phyloP scores from a whole-genome alignment of 2,329 filamentous ascomycete species.

The Calonectria montana region DNA sequence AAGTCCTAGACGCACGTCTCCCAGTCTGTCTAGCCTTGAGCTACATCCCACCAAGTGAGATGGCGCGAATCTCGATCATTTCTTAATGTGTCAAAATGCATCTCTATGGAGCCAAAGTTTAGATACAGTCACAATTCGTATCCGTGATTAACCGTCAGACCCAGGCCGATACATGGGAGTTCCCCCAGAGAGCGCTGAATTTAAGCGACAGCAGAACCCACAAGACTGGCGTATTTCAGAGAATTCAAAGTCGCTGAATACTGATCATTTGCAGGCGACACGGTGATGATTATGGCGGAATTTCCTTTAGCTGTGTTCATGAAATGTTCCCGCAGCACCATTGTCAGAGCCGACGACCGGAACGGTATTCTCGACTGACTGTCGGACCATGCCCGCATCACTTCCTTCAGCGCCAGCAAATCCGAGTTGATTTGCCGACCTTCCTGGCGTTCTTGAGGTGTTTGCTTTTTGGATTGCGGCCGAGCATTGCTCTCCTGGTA shows the following conservation, averaged over 20 bases:
- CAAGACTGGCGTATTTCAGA: slow-evolving; percentile 55
- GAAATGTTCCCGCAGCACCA: slow-evolving; percentile 56
- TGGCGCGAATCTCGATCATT: too few species aligned
- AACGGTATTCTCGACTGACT: slow-evolving; percentile 52
- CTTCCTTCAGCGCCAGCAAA: slow-evolving; percentile 57
- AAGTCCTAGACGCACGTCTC: too few species aligned
- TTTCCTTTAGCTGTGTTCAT: slow-evolving; percentile 2
- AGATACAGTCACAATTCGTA: too few species aligned
- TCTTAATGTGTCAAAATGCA: too few species aligned
- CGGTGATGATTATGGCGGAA: slow-evolving; percentile 44
- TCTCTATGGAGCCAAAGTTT: too few species aligned
- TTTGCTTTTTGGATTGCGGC: not conserved
- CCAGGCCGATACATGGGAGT: not conserved
- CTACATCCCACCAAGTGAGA: too few species aligned
- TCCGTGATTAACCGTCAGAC: too few species aligned
- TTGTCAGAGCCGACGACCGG: slow-evolving; percentile 54
- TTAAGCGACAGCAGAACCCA: slow-evolving; percentile 40
- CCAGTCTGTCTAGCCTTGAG: too few species aligned
- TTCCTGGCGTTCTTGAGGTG: slow-evolving; percentile 52
- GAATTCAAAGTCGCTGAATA: slow-evolving; percentile 55
- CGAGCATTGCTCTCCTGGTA: slow-evolving; percentile 49
- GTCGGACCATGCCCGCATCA: slow-evolving; percentile 54
- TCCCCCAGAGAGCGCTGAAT: not conserved
- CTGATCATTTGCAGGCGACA: slow-evolving; percentile 50
- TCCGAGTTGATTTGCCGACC: slow-evolving; percentile 58